Conservation (phyloP, 1,284 basidiomycete genomes). For the Microbotryomycetes sp. region DNA sequence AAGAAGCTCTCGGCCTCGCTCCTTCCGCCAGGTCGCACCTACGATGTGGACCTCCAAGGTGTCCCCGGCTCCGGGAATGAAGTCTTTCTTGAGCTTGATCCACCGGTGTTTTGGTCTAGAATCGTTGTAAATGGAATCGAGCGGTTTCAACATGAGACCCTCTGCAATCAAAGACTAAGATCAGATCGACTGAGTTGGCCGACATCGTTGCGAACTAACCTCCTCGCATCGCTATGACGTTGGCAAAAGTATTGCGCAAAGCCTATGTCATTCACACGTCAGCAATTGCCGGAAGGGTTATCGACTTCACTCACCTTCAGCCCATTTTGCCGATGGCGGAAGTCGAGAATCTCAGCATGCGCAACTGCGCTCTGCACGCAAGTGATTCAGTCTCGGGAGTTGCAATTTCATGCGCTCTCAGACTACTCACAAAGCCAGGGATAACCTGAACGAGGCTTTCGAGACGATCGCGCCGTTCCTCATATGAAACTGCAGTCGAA, state of each 20-base stretch:
- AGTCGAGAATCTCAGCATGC: conserved; percentile 41
- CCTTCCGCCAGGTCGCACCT: conserved; percentile 69
- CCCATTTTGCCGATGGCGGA: conserved; percentile 51
- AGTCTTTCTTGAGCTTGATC: conserved; percentile 72
- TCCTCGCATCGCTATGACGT: conserved; percentile 23
- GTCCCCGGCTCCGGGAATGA: conserved; percentile 76
- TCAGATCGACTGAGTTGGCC: not conserved
- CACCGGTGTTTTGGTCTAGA: conserved; percentile 51
- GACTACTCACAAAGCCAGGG: conserved; percentile 50
- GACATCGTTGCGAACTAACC: not conserved
- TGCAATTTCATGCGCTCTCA: not conserved
- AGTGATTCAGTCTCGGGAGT: not conserved
- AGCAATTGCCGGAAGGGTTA: conserved; percentile 7
- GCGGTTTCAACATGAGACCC: conserved; percentile 70
- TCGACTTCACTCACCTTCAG: conserved; percentile 45
- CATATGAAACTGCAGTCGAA: conserved; percentile 48
- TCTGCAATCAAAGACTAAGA: conserved; percentile 38
- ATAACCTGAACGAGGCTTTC: conserved; percentile 53
- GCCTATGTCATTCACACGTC: not conserved
- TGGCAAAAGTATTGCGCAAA: conserved; percentile 22
- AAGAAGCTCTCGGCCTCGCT: conserved; percentile 63
- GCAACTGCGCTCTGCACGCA: not conserved
- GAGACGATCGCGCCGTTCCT: conserved; percentile 54
- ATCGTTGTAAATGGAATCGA: conserved; percentile 60
- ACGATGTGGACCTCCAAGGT: conserved; percentile 67